phyloP scores from a whole-genome alignment of 352 stramenopile species.

The Phytophthora hybrid region DNA sequence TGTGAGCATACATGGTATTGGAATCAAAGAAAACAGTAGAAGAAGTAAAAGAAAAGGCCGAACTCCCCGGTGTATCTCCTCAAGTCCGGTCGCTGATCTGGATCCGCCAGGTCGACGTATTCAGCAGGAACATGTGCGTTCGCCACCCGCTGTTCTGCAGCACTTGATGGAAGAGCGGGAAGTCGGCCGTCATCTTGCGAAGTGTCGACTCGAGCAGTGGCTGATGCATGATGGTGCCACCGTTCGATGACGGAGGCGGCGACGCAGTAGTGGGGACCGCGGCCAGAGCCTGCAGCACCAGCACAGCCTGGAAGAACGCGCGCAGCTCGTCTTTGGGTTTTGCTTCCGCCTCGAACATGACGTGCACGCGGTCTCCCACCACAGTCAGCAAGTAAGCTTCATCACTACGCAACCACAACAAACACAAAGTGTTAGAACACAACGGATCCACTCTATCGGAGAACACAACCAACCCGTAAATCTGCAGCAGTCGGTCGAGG shows the following conservation, averaged over 20 bases:
- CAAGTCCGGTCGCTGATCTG: constrained; percentile 59
- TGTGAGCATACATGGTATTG: constrained; percentile 7
- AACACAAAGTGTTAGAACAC: neutral
- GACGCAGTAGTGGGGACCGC: constrained; percentile 21
- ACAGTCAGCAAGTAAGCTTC: constrained; percentile 69
- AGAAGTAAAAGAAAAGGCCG: neutral
- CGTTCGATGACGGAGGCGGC: constrained; percentile 22
- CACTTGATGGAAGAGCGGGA: constrained; percentile 71
- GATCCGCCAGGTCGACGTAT: constrained; percentile 71
- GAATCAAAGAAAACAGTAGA: neutral
- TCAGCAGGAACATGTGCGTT: constrained; percentile 79
- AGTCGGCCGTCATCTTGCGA: constrained; percentile 59
- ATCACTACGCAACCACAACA: constrained; percentile 43
- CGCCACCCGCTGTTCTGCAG: constrained; percentile 71
- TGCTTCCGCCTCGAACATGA: constrained; percentile 63
- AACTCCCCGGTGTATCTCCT: neutral
- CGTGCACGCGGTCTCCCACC: constrained; percentile 41
- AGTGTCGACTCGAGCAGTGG: constrained; percentile 59
- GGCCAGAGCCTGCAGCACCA: constrained; percentile 57
- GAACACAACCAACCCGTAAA: constrained; percentile 52
- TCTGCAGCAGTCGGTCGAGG: constrained; percentile 55
- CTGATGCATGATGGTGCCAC: constrained; percentile 27
- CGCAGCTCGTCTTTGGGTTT: constrained; percentile 73
- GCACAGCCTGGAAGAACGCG: constrained; percentile 74
- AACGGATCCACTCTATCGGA: neutral